Evolutionary conservation across 208 protist genomes (phyloP).

Genomic region (Kentomonas sorsogonicus): DNA sequence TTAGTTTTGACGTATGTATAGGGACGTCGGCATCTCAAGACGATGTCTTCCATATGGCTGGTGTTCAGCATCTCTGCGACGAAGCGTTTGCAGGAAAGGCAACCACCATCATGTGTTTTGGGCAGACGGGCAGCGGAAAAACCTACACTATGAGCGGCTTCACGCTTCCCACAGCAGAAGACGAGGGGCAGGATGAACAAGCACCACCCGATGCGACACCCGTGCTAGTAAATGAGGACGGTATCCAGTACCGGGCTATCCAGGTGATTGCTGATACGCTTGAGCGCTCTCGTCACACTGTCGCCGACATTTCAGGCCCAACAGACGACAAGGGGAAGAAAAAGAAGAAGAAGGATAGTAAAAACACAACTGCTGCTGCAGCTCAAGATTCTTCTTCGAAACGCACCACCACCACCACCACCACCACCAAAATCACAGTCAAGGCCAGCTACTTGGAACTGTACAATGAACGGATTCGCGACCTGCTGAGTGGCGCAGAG

Average conservation of each 20-base stretch:
- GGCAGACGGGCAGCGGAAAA: conserved; percentile 87
- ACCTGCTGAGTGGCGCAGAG: conserved; percentile 59
- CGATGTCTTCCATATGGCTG: conserved; percentile 38
- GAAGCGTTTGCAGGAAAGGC: conserved; percentile 70
- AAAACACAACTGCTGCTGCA: not conserved
- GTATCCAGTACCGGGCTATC: conserved; percentile 22
- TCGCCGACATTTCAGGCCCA: no score
- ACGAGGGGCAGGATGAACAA: conserved; percentile 3
- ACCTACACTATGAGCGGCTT: conserved; percentile 82
- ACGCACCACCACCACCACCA: not conserved
- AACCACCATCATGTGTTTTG: conserved; percentile 86
- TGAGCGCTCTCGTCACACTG: not conserved
- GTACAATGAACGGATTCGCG: conserved; percentile 83
- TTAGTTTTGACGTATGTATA: conserved; percentile 58
- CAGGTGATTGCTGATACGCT: not conserved
- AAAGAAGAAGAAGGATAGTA: not conserved
- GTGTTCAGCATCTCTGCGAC: conserved; percentile 59
- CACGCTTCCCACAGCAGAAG: conserved; percentile 16
- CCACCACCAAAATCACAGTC: conserved; percentile 10
- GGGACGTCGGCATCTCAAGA: conserved; percentile 50
- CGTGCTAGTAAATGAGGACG: conserved; percentile 46
- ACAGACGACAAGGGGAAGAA: not conserved
- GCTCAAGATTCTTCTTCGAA: not conserved
- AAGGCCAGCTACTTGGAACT: conserved; percentile 80
- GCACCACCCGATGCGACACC: not conserved